phyloP scores from a whole-genome alignment of 2,329 filamentous ascomycete species.

The Calonectria multiphialidica region DNA sequence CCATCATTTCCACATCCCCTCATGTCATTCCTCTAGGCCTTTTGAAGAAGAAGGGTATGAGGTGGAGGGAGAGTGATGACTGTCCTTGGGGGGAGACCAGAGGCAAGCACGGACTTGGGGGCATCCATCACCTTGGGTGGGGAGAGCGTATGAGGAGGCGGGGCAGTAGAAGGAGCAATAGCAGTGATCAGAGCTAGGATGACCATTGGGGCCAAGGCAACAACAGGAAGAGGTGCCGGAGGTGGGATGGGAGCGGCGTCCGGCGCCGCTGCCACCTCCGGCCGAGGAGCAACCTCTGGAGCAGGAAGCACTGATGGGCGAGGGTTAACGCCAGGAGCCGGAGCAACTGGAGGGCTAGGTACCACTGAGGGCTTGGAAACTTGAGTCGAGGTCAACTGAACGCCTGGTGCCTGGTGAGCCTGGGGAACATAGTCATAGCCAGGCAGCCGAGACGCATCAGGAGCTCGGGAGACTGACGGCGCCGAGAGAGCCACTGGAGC shows the following conservation, averaged over 20 bases:
- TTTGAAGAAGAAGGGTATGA: background rate
- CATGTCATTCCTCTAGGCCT: background rate
- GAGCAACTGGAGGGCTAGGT: slow-evolving; percentile 1
- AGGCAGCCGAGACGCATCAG: slow-evolving; percentile 16
- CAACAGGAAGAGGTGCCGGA: slow-evolving; percentile 19
- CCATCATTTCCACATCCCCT: background rate
- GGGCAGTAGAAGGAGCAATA: slow-evolving; percentile 13
- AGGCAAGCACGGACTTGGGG: slow-evolving; percentile 21
- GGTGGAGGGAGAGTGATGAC: slow-evolving; percentile 11
- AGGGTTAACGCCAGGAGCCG: slow-evolving; percentile 17
- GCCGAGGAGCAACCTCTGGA: slow-evolving; percentile 17
- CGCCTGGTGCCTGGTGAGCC: background rate
- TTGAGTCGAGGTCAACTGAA: background rate
- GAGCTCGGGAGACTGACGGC: slow-evolving; percentile 8
- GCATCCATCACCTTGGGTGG: slow-evolving; percentile 17
- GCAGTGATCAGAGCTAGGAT: slow-evolving; percentile 13
- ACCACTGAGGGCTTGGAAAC: background rate
- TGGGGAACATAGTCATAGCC: slow-evolving; percentile 13
- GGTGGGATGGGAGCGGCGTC: slow-evolving; percentile 7
- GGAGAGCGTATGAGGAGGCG: slow-evolving; percentile 8
- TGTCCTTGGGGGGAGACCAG: slow-evolving; percentile 3
- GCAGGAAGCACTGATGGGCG: slow-evolving; percentile 2
- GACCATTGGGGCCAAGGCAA: slow-evolving; percentile 29
- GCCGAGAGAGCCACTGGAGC: background rate
- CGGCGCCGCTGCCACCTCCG: slow-evolving; percentile 17